These are phyloP conservation scores for Ophioceras dolichostomum DNA, from an alignment of 2,329 filamentous ascomycete species.

Conservation along the genomic window DNA sequence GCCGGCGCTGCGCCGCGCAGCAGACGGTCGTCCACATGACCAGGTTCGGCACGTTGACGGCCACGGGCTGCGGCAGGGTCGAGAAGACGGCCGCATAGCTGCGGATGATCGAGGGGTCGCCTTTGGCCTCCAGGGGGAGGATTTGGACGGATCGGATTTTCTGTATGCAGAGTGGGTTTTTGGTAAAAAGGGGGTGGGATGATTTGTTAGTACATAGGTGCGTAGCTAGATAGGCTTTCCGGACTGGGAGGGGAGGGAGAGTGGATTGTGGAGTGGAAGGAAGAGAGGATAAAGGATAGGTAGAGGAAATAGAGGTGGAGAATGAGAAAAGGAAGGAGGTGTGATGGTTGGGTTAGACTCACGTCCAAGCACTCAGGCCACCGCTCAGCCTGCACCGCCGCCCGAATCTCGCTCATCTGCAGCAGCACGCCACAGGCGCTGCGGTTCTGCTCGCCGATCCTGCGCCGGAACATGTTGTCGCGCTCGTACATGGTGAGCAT, in stretches of 20 bases:
- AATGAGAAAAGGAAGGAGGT: background rate
- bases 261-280: background rate
- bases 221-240: background rate
- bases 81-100: conserved; percentile 71
- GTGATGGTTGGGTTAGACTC: conserved; percentile 19
- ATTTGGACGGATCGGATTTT: conserved; percentile 64
- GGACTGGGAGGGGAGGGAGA: too few species aligned
- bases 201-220: too few species aligned
- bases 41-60: conserved; percentile 80
- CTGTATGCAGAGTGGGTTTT: conserved; percentile 18
- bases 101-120: conserved; percentile 70
- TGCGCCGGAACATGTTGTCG: conserved; percentile 47
- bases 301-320: background rate
- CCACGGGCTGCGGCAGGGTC: conserved; percentile 64
- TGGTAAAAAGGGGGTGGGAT: too few species aligned
- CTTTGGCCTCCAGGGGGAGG: conserved; percentile 63
- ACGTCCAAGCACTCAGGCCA: conserved; percentile 49
- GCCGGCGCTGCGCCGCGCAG: conserved; percentile 66
- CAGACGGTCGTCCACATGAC: conserved; percentile 89
- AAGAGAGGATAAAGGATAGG: background rate
- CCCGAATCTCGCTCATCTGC: conserved; percentile 50
- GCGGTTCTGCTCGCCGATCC: conserved; percentile 44
- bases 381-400: conserved; percentile 36
- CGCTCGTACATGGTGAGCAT: conserved; percentile 53
- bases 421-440: conserved; percentile 43